These are phyloP conservation scores for Orobanche coerulescens DNA, from an alignment of 257 asterid genomes.

Conservation along the genomic window DNA sequence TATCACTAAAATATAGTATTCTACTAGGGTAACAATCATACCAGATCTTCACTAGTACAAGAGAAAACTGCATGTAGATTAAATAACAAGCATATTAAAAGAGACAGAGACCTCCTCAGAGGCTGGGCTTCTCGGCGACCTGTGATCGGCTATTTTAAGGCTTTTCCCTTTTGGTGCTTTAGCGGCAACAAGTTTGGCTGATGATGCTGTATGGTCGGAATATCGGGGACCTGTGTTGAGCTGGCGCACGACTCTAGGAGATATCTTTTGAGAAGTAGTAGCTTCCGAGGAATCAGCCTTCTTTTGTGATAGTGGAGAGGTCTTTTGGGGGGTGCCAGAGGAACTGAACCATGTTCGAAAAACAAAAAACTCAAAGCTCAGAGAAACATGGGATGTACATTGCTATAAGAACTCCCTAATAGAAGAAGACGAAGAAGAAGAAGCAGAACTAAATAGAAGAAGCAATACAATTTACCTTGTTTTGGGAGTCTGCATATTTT, in stretches of 20 bases:
- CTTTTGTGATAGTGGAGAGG: constrained; percentile 25
- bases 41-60: background rate
- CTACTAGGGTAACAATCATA: background rate
- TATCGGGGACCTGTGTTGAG: constrained; percentile 49
- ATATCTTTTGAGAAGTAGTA: constrained; percentile 38
- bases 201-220: constrained; percentile 52
- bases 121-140: constrained; percentile 46
- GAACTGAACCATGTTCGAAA: constrained; percentile 9
- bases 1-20: background rate
- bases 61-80: background rate
- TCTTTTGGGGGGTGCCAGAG: constrained; percentile 34
- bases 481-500: constrained; percentile 84
- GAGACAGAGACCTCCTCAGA: too few species aligned
- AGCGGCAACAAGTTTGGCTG: constrained; percentile 40
- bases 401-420: constrained; percentile 15
- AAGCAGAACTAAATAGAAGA: constrained; percentile 8
- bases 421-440: background rate
- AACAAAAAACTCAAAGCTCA: background rate
- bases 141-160: constrained; percentile 47
- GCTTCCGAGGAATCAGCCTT: constrained; percentile 30
- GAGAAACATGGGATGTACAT: background rate
- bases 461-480: constrained; percentile 43
- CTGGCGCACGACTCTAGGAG: constrained; percentile 73
- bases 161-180: constrained; percentile 53
- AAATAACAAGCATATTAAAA: background rate